Percentiles rank a stretch among this genome's conserved stretches.
These are phyloP conservation scores for Anthracocystis panici-leucophaei DNA, from an alignment of 1,284 basidiomycete genomes.

Conservation along the genomic window DNA sequence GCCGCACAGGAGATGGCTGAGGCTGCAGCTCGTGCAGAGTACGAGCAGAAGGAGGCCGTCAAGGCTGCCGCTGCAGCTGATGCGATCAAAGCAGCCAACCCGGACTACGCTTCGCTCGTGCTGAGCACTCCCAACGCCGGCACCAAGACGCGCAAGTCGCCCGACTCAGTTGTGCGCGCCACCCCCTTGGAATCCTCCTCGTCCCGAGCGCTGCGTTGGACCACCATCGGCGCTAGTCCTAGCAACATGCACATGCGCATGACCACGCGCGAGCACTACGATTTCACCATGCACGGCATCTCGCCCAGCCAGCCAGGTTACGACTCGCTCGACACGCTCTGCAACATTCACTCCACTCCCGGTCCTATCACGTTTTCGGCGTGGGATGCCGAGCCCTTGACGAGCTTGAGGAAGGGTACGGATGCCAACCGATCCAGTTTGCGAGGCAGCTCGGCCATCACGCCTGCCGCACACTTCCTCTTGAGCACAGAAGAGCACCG, in stretches of 20 bases:
- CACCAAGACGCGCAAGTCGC: conserved; percentile 33
- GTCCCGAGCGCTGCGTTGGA: conserved; percentile 37
- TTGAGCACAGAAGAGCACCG: conserved; percentile 32
- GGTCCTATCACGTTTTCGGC: conserved; percentile 48
- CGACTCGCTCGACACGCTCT: conserved; percentile 45
- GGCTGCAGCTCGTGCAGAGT: conserved; percentile 36
- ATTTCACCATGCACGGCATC: conserved; percentile 61
- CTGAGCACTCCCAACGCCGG: conserved; percentile 33
- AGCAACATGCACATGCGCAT: conserved; percentile 49
- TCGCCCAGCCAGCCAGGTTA: conserved; percentile 47
- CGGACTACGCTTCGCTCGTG: conserved; percentile 44
- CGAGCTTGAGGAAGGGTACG: conserved; percentile 36
- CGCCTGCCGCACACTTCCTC: conserved; percentile 42
- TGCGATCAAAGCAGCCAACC: conserved; percentile 41
- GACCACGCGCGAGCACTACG: conserved; percentile 63
- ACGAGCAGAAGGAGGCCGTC: conserved; percentile 37
- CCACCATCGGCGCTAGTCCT: conserved; percentile 43
- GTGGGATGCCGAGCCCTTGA: conserved; percentile 49
- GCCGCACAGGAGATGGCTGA: conserved; percentile 32
- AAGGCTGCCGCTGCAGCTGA: conserved; percentile 42
- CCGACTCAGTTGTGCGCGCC: conserved; percentile 31
- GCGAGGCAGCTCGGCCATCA: conserved; percentile 22
- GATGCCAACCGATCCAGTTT: conserved; percentile 30
- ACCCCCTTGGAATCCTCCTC: conserved; percentile 37
- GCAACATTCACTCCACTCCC: conserved; percentile 47